Evolutionary conservation across 2,329 filamentous ascomycete genomes (phyloP), one percentile per base, ranked within the genome.

Genomic region (Nothophaeocryptopus gaeumannii): DNA sequence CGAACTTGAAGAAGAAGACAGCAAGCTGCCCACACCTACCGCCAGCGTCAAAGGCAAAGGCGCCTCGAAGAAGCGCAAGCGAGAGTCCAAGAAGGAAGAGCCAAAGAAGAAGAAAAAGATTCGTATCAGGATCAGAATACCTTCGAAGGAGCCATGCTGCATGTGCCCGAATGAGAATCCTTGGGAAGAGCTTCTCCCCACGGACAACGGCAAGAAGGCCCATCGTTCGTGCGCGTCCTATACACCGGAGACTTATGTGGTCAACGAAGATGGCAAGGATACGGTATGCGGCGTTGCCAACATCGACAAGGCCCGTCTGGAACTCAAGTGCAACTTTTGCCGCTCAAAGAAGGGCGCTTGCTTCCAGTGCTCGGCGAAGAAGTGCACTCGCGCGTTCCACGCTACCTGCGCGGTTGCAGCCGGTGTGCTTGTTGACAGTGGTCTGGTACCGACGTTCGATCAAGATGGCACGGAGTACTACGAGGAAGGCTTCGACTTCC

Each of bases 291-390:
- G 95, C 59, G 81, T 90, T 43, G 79, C 81, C n/a, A 82, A 82
- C 53, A 90, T 97, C 58, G 84, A 88, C 65, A 92, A 93, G 68
- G 89, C 88, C 48, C 87, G 92, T 14, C 74, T 95, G 59, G 90
- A 95, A 20, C 83, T 97, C 59, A 96, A 95, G 70, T 99, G 93
- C 69, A 83, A 95, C 54, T 96, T 89, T 72, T 99, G 93, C 67
- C 88, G 91, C 31, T 95, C 90, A 30, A 95, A 93, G 70, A 88
- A 87, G 50, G 93, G 93, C n/a, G 89, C 89, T 12, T 96, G 92
- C 72, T 95, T 99, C 73, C 92, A 97, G 69, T 99, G 93, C 71
- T 95, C 89, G 1, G 86, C 89, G 60, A 92, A 91, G 74, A 97
- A 96, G 68, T 99, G 93, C 63, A 86, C 89, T 3, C 80, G 93